phyloP scores from a whole-genome alignment of 202 grass and related monocot species.

The Schoenoplectus triqueter region DNA sequence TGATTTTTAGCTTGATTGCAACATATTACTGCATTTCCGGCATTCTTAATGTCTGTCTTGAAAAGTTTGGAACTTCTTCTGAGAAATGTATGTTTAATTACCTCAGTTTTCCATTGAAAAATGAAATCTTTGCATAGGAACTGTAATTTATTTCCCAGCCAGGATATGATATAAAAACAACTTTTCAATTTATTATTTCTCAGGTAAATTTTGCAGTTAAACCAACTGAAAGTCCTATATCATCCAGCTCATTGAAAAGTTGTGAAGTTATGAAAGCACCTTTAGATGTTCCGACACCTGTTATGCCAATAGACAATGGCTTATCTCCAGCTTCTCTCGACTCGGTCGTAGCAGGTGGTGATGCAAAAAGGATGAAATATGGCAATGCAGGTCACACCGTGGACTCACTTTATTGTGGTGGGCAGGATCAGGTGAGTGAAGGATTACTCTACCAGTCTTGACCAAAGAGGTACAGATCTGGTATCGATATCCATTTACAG shows the following conservation, averaged over 20 bases:
- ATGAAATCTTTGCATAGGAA: background rate
- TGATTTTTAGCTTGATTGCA: background rate
- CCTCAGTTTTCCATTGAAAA: background rate
- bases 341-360: constrained; percentile 73
- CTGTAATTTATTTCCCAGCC: background rate
- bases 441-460: constrained; percentile 29
- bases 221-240: constrained; percentile 55
- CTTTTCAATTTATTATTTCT: constrained; percentile 18
- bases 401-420: constrained; percentile 60
- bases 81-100: background rate
- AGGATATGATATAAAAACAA: background rate
- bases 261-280: constrained; percentile 54
- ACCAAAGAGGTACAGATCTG: constrained; percentile 26
- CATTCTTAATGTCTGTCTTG: background rate
- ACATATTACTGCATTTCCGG: background rate
- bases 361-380: constrained; percentile 71
- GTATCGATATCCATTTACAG: constrained; percentile 12
- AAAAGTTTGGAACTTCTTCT: constrained; percentile 2
- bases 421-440: constrained; percentile 64
- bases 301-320: constrained; percentile 74
- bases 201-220: constrained; percentile 57
- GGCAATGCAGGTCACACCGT: constrained; percentile 55
- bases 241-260: constrained; percentile 57
- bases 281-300: constrained; percentile 68
- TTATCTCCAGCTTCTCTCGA: constrained; percentile 82